Base-by-base conservation (phyloP, 805 yeast genomes). In the Lipomyces yamadae region DNA sequence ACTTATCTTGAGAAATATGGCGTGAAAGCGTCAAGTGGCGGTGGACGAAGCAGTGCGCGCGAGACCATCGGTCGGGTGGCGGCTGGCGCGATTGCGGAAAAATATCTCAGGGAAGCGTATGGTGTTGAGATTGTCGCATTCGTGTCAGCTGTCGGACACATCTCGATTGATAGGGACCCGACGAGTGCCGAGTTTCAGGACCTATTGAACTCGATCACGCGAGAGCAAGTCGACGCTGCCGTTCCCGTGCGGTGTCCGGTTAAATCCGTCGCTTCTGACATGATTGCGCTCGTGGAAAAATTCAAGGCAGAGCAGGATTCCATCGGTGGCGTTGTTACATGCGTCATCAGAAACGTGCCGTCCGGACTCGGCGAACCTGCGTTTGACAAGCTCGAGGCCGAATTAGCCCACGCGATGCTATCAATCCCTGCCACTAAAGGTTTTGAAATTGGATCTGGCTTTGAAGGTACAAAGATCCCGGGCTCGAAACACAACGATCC, bases 31-130 rank as follows among this genome's bases (percentile, higher is more conserved):
- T 86, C 96, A 4, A 89, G 96, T 48, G 99, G 99, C 61, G 99
- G 99, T 76, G 99, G 99, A 70, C 87, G 99, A 77, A 90, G 98
- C 11, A 87, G 94, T 56, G 99, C 99, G 7, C 87, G 99, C 79
- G 99, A 95, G 81, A 95, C 99, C 55, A 95, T 95, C 74, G 99
- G 99, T 65, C 87, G 99, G 79, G 99, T 95, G 62, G 98, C 98
- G 58, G 98, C 98, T 7, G 98, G 98, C 76, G 98, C 97, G 61
- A 88, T 95, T 78, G 99, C 99, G 60, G 99, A 95, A 79, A 94
- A 93, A 80, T 88, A 91, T 71, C 84, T 95, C 75, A 76, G 80
- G 59, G 87, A 89, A 73, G 89, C 90, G 63, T 87, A 89, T 76
- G 85, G 86, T 67, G 95, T 95, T 57, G 98, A 94, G 79, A 91